Base-by-base conservation (phyloP, 2,329 filamentous ascomycete genomes). In the Colletotrichum sp. region DNA sequence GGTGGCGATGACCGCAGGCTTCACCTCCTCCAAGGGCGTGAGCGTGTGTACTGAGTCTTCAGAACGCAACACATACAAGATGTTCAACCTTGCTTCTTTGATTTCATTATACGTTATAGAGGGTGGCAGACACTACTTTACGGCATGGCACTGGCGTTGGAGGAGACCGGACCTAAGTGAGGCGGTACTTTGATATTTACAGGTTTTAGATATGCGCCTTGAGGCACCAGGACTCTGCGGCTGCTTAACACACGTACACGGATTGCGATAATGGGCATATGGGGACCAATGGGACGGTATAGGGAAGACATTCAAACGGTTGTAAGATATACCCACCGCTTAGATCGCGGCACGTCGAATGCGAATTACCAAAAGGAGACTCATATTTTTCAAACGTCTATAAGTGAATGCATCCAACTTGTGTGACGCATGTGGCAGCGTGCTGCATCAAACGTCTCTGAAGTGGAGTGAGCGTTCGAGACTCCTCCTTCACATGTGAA, bases 21-120 rank as follows among this genome's bases (percentile, higher is more conserved):
- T 61, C 83, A 85, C 13, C 71, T 86, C 10, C 76, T 85, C 77
- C 84, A 84, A 78, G 80, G 83, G 48, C 82, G 83, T 73, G 82
- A 85, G 80, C 80, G 83, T 75, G 77, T 84, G 78, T 77, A 80
- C 30, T 82, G 77, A 74, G 32, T 13, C n/a, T 52, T 52, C 43
- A 52, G 43, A 52, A 52, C n/a, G n/a, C 43, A 18, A 21, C 30
- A 32, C 30, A 30, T 32, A 43, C n/a, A 18, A 43, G 9, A 15
- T 63, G 7, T 58, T 67, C 38, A 10, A 61, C 55, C 13, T n/a
- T 30, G 67, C 67, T 71, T 48, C 52, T 72, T 67, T 75, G 9
- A 64, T 73, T 68, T 67, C 7, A 16, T 16, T 26, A 16, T 60
- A 52, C 36, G 28, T 36, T 68, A 69, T 38, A 65, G 71, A 69